Conservation (phyloP, 2,329 filamentous ascomycete genomes). For the Sclerotinia glacialis region DNA sequence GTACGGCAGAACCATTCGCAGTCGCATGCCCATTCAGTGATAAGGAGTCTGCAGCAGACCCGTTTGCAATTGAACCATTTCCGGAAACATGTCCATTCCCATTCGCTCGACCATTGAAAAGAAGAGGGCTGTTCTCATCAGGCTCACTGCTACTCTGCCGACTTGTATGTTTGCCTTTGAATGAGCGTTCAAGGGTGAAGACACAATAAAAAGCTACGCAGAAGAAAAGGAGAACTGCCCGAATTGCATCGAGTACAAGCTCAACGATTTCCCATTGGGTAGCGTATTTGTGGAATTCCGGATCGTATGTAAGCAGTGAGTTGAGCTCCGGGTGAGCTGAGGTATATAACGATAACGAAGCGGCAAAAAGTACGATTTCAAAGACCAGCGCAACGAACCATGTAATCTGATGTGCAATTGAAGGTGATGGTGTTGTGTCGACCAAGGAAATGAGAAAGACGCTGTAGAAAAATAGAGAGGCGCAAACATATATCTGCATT, state of each 20-base stretch:
- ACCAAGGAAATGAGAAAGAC: constrained; percentile 83
- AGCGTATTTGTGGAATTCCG: constrained; percentile 42
- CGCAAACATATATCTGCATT: constrained; percentile 75
- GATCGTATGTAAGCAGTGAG: constrained; percentile 41
- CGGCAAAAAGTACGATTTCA: constrained; percentile 69
- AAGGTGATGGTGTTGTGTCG: constrained; percentile 79
- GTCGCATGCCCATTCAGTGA: constrained; percentile 36
- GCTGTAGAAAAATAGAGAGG: constrained; percentile 81
- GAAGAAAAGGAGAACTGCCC: constrained; percentile 62
- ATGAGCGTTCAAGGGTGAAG: constrained; percentile 44
- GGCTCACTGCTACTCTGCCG: constrained; percentile 23
- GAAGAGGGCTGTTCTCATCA: constrained; percentile 62
- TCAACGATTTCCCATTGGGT: constrained; percentile 61
- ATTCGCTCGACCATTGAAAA: constrained; percentile 46
- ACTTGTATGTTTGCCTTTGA: constrained; percentile 26
- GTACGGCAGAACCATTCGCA: constrained; percentile 22
- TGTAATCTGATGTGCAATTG: constrained; percentile 71
- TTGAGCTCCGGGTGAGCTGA: constrained; percentile 60
- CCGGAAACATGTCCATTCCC: constrained; percentile 36
- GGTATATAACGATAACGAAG: constrained; percentile 65
- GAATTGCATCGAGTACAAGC: constrained; percentile 62
- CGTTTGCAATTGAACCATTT: constrained; percentile 43
- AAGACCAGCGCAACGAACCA: constrained; percentile 73
- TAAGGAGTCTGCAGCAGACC: constrained; percentile 20
- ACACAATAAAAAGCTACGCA: constrained; percentile 56